A percentile compares a stretch with the other conserved stretches of the same genome.
Conservation (phyloP, 1,284 basidiomycete species). For the Trametes sp. region DNA sequence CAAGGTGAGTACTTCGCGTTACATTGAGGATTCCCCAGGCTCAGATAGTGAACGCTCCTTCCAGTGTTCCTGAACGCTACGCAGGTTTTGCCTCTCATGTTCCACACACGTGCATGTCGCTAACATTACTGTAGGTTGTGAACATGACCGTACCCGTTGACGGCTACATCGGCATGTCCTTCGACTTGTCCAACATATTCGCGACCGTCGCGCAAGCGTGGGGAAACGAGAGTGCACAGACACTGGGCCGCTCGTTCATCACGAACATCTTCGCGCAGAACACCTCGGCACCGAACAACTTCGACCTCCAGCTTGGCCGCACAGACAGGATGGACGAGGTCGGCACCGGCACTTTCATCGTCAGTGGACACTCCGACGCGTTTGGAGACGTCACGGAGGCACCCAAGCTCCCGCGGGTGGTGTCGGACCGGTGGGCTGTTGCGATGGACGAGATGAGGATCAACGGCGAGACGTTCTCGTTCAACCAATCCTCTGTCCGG, state of each 20-base stretch:
- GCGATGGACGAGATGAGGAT: slow-evolving; percentile 40
- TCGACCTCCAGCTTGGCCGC: slow-evolving; percentile 41
- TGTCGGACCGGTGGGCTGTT: slow-evolving; percentile 47
- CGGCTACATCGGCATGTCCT: slow-evolving; percentile 4
- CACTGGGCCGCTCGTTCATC: slow-evolving; percentile 24
- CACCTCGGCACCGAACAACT: slow-evolving; percentile 36
- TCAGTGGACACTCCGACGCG: slow-evolving; percentile 37
- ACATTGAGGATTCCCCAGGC: not conserved
- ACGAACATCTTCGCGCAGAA: slow-evolving; percentile 10
- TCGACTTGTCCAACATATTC: not conserved
- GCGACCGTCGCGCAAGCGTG: not conserved
- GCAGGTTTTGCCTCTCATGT: not conserved
- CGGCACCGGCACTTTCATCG: slow-evolving; percentile 40
- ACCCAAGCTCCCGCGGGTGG: slow-evolving; percentile 50
- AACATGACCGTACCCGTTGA: not conserved
- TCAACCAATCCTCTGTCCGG: slow-evolving; percentile 37
- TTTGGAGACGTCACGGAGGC: slow-evolving; percentile 32
- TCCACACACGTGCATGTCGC: too few species aligned
- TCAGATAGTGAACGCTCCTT: not conserved
- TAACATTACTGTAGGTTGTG: not conserved
- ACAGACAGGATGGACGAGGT: slow-evolving; percentile 34
- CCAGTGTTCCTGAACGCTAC: slow-evolving; percentile 2
- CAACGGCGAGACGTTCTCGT: slow-evolving; percentile 38
- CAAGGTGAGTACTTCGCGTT: slow-evolving; percentile 29
- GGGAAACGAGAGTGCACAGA: slow-evolving; percentile 16